Conservation (phyloP, 345 rosid species). For the Diplotaxis tenuifolia region DNA sequence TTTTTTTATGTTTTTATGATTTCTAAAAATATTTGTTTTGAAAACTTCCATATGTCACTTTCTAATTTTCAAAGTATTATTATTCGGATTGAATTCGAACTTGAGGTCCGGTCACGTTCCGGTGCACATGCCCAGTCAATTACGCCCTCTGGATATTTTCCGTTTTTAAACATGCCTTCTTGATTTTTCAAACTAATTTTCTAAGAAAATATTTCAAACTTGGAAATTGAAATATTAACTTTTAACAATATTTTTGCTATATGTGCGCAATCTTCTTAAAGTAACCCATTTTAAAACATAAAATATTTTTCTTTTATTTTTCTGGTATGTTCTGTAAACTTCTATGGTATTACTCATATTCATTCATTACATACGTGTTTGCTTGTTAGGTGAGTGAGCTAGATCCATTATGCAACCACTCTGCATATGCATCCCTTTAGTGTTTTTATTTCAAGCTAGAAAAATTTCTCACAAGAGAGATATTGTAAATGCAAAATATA, state of each 20-base stretch:
- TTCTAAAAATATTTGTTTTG: not conserved
- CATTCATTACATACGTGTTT: not conserved
- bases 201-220: not conserved
- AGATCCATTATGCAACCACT: slow-evolving; percentile 4
- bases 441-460: not conserved
- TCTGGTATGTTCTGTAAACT: not conserved
- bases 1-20: not conserved
- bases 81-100: slow-evolving; percentile 31
- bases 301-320: not conserved
- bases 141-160: slow-evolving; percentile 29
- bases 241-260: not conserved
- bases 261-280: not conserved
- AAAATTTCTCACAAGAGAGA: not conserved
- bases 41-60: slow-evolving; percentile 34
- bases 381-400: not conserved
- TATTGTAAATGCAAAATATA: not conserved
- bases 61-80: slow-evolving; percentile 29
- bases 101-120: slow-evolving; percentile 39
- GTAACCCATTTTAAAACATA: not conserved
- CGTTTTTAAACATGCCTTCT: not conserved
- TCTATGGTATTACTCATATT: not conserved
- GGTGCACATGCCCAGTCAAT: slow-evolving; percentile 39
- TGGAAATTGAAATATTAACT: not conserved
- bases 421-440: not conserved
- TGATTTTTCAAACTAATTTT: not conserved